Conservation (phyloP, 306 rosid species). For the Malus asiatica region DNA sequence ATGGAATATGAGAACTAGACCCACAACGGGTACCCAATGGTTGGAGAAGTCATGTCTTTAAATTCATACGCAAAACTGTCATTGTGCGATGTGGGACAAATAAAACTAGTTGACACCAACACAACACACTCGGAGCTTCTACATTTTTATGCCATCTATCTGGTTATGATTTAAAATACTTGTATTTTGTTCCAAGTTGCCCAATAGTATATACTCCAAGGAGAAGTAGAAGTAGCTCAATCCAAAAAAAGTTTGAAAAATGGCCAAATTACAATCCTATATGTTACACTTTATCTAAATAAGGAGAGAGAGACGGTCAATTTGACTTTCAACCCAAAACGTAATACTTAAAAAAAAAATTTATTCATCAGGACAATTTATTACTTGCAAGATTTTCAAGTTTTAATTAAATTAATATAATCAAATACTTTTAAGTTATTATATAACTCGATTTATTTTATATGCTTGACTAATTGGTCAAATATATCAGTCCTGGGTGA, state of each 20-base stretch:
- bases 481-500: neutral
- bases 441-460: neutral
- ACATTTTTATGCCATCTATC: neutral
- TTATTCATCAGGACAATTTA: too few relatives aligned
- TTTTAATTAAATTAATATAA: too few relatives aligned
- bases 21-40: fast-evolving
- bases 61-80: neutral
- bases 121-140: neutral
- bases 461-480: neutral
- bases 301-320: too few relatives aligned
- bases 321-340: too few relatives aligned
- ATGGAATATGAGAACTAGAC: neutral
- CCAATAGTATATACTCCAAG: neutral
- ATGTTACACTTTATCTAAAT: too few relatives aligned
- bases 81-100: neutral
- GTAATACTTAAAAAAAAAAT: too few relatives aligned
- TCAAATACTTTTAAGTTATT: too few relatives aligned
- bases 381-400: too few relatives aligned
- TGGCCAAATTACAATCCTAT: too few relatives aligned
- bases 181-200: neutral
- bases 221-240: neutral
- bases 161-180: neutral
- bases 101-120: neutral
- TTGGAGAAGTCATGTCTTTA: neutral
- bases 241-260: neutral